phyloP scores from a whole-genome alignment of 495 filamentous ascomycete genomes.

The Aspergillus heteromorphus region DNA sequence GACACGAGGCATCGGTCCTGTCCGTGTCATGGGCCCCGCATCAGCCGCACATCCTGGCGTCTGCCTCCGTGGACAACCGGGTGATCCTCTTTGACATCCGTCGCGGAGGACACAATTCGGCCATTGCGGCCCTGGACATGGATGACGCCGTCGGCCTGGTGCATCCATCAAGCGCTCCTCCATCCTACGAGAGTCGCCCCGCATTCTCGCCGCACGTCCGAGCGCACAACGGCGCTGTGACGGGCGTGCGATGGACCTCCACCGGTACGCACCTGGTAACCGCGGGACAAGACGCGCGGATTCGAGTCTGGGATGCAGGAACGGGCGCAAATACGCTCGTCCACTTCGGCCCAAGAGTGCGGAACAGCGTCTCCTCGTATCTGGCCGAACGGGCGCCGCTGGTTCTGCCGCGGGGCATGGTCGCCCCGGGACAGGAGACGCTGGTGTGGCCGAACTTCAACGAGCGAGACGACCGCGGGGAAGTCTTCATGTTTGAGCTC shows the following conservation, averaged over 20 bases:
- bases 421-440: constrained; percentile 49
- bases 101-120: constrained; percentile 51
- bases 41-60: constrained; percentile 71
- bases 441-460: constrained; percentile 73
- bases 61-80: constrained; percentile 69
- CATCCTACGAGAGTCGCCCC: constrained; percentile 33
- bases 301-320: constrained; percentile 77
- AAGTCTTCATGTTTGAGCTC: constrained; percentile 69
- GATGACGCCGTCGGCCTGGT: constrained; percentile 67
- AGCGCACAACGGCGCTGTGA: constrained; percentile 73
- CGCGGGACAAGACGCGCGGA: constrained; percentile 71
- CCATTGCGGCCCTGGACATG: constrained; percentile 71
- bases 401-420: constrained; percentile 49
- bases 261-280: constrained; percentile 70
- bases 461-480: constrained; percentile 49
- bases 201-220: constrained; percentile 45
- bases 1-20: constrained; percentile 66
- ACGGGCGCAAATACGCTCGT: constrained; percentile 78
- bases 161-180: constrained; percentile 19
- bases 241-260: constrained; percentile 77
- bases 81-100: constrained; percentile 84
- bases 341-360: constrained; percentile 74
- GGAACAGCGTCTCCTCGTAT: constrained; percentile 52
- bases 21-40: constrained; percentile 75
- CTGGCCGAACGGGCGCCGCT: constrained; percentile 59